Percentiles rank a stretch among this genome's conserved stretches.
These are phyloP conservation scores for Abelmoschus esculentus DNA, from an alignment of 345 rosid species.

Conservation along the genomic window DNA sequence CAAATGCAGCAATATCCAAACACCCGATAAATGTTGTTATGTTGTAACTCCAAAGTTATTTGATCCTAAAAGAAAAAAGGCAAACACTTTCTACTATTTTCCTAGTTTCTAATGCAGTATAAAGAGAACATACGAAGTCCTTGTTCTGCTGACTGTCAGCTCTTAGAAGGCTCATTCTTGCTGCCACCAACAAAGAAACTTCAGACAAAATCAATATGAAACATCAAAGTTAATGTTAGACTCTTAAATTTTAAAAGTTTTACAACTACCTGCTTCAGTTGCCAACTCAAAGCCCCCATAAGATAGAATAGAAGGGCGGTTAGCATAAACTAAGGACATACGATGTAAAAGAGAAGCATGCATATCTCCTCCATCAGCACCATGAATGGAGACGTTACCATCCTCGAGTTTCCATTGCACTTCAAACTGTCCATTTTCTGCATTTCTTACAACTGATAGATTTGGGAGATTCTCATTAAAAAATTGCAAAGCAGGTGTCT, in stretches of 20 bases:
- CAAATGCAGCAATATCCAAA: neutral
- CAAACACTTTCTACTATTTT: neutral
- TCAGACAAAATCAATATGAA: conserved; percentile 14
- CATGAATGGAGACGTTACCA: conserved; percentile 22
- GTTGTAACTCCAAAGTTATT: neutral
- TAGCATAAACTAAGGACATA: conserved; percentile 48
- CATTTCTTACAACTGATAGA: conserved; percentile 31
- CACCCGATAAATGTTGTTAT: neutral
- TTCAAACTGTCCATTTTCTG: conserved; percentile 46
- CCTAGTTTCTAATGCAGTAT: conserved; percentile 1
- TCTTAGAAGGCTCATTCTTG: conserved; percentile 35
- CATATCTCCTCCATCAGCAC: conserved; percentile 30
- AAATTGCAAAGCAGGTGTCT: conserved; percentile 44
- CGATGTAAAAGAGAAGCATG: conserved; percentile 45
- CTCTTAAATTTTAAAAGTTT: neutral
- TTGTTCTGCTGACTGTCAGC: conserved; percentile 34
- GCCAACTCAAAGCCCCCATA: conserved; percentile 49
- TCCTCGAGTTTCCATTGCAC: conserved; percentile 36
- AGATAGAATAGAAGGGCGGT: conserved; percentile 27
- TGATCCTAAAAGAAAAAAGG: neutral
- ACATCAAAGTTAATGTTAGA: neutral
- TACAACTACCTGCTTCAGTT: conserved; percentile 33
- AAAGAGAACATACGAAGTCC: conserved; percentile 48
- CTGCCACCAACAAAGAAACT: conserved; percentile 32
- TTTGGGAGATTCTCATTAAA: conserved; percentile 58